These are phyloP conservation scores for Pseudopithomyces chartarum DNA, from an alignment of 2,329 filamentous ascomycete genomes.

Conservation along the genomic window DNA sequence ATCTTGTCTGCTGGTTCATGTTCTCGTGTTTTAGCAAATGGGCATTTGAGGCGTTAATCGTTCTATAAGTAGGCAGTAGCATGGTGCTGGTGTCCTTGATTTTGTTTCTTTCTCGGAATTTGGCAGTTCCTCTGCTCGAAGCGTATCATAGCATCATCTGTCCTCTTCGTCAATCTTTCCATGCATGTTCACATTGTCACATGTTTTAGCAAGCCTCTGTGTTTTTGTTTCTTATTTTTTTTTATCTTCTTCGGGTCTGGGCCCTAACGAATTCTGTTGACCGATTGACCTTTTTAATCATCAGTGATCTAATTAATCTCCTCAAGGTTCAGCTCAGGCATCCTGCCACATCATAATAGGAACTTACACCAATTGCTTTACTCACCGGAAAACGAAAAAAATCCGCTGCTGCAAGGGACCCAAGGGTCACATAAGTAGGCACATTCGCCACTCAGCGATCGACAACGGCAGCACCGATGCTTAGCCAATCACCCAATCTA, in stretches of 20 bases:
- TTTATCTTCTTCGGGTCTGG: no score
- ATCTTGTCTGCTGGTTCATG: background rate
- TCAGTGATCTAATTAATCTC: no score
- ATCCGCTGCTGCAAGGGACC: background rate
- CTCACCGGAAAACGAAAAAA: background rate
- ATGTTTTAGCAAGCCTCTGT: no score
- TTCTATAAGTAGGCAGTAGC: background rate
- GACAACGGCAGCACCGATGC: background rate
- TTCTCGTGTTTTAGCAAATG: background rate
- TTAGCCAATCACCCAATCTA: background rate
- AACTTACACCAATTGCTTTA: no score
- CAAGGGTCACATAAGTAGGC: background rate
- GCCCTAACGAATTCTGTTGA: no score
- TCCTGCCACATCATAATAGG: no score
- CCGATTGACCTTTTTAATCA: no score
- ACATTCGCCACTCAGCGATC: constrained; percentile 1
- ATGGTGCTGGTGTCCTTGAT: background rate
- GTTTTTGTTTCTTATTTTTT: no score
- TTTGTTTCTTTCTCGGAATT: background rate
- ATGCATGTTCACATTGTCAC: background rate
- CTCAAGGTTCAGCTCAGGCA: no score
- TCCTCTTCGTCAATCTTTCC: background rate
- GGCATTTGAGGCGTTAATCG: constrained; percentile 1
- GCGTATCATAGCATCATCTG: background rate
- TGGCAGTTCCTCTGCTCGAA: background rate